These are phyloP conservation scores for Fomitopsis pulvina DNA, from an alignment of 768 basidiomycete species.

Conservation along the genomic window DNA sequence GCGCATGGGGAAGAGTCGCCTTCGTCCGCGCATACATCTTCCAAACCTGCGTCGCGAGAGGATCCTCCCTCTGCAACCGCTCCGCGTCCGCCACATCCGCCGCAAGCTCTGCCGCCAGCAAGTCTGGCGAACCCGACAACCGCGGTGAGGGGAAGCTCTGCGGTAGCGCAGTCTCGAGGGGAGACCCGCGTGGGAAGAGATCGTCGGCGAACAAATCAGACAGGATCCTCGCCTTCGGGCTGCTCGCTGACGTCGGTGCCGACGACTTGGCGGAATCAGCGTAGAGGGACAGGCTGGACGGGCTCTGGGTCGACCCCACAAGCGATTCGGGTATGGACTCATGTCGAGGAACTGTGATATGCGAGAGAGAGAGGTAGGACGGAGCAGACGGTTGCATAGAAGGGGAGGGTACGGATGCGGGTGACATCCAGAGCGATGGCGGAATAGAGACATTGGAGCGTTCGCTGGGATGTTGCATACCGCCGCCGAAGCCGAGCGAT, in stretches of 20 bases:
- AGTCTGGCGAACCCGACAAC: conserved; percentile 62
- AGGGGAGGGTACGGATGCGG: conserved; percentile 42
- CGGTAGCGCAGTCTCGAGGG: conserved; percentile 26
- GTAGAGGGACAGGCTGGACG: conserved; percentile 22
- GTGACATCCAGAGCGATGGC: conserved; percentile 84
- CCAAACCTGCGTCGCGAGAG: conserved; percentile 94
- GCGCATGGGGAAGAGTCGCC: conserved; percentile 83
- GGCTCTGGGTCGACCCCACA: conserved; percentile 18
- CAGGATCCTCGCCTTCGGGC: conserved; percentile 24
- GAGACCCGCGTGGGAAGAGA: conserved; percentile 45
- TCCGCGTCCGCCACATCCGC: conserved; percentile 50
- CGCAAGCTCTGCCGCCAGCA: conserved; percentile 39
- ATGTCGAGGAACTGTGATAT: conserved; percentile 17
- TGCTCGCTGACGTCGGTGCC: conserved; percentile 22
- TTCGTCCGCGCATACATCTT: conserved; percentile 91
- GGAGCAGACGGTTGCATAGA: conserved; percentile 15
- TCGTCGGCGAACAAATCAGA: conserved; percentile 58
- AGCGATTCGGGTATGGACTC: conserved; percentile 16
- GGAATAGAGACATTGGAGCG: conserved; percentile 51
- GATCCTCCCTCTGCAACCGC: conserved; percentile 74
- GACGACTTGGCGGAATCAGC: conserved; percentile 20
- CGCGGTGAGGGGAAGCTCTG: conserved; percentile 61
- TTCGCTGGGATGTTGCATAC: conserved; percentile 32
- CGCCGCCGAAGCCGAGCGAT: conserved; percentile 20
- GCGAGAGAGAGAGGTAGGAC: conserved; percentile 17